Evolutionary conservation across 2,329 filamentous ascomycete species (phyloP).

Genomic region (Aspergillus udagawae): DNA sequence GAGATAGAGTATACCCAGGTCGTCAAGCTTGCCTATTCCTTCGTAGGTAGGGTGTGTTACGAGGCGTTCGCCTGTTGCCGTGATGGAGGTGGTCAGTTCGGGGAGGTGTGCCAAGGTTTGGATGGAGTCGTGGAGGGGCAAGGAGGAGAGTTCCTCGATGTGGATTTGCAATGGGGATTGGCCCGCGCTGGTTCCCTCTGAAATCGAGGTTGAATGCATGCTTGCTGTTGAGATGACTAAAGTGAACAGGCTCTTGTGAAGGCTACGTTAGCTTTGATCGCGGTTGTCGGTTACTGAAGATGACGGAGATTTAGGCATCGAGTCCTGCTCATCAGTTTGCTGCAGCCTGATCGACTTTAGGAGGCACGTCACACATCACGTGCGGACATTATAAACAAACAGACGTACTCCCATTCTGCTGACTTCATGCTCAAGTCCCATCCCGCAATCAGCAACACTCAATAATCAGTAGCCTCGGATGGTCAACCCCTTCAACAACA

Average conservation of each 20-base stretch:
- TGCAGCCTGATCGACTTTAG: not conserved
- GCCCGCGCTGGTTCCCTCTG: not conserved
- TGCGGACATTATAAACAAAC: not conserved
- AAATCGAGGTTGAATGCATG: not conserved
- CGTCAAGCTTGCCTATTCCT: conserved; percentile 12
- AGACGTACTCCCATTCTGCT: no score
- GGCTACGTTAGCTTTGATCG: not conserved
- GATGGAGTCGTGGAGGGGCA: conserved; percentile 9
- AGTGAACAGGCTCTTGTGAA: not conserved
- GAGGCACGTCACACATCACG: not conserved
- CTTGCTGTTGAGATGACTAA: not conserved
- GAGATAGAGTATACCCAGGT: conserved; percentile 14
- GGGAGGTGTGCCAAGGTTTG: conserved; percentile 11
- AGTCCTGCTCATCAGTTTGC: not conserved
- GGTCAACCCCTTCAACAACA: no score
- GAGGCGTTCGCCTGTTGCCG: conserved; percentile 8
- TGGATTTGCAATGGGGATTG: not conserved
- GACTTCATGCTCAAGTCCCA: not conserved
- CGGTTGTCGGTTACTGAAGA: not conserved
- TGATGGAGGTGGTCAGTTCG: conserved; percentile 9
- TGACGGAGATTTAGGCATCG: no score
- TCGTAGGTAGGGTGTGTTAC: conserved; percentile 11
- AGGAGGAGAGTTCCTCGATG: conserved; percentile 9
- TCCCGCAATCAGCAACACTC: no score
- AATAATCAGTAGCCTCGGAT: no score